Evolutionary conservation across 495 filamentous ascomycete species (phyloP), one percentile per base, ranked within the genome.

Genomic region (Aeminium ludgeri): DNA sequence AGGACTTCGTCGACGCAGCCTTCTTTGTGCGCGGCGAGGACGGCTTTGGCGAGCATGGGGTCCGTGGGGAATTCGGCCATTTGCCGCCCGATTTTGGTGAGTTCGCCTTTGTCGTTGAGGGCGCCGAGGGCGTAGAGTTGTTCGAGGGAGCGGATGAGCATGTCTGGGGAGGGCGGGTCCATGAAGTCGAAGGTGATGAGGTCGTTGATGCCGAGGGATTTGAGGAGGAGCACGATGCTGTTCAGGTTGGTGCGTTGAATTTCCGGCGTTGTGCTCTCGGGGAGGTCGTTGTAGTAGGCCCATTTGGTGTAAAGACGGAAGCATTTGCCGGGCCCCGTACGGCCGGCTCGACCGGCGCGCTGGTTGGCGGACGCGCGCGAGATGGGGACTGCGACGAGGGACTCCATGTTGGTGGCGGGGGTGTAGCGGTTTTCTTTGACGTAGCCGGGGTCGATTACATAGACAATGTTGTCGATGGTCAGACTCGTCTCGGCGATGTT

Each of bases 51-150:
- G 0, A 99, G 69, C 10, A 84, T 80, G 1, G 86, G 86, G 46
- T 95, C 86, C 83, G 93, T 96, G 10, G 91, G 91, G 52, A 96
- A 99, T 4, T 82, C 78, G 0, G 86, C 94, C 91, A 99, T 99
- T 53, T 77, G 86, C 16, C 73, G 74, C 28, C 91, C 91, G 1
- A 96, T 66, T 1, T 70, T 63, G 0, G 91, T 99, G 16, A 99
- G 68, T 41, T 94, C 85, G 20, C 91, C 91, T 4, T 96, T 69
- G 54, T 95, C 93, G 50, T 91, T 80, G 17, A 99, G 60, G 1
- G 91, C 91, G 2, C 91, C 91, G 10, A 99, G 67, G 0, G 91
- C 86, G 91, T 91, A 99, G 10, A 99, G 74, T 52, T 99, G 91
- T 65, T 96, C 96, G 2, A 99, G 70, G 1, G 85, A 93, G 0